phyloP scores from a whole-genome alignment of 202 grass and related monocot genomes.

The Cymbopogon flexuosus region DNA sequence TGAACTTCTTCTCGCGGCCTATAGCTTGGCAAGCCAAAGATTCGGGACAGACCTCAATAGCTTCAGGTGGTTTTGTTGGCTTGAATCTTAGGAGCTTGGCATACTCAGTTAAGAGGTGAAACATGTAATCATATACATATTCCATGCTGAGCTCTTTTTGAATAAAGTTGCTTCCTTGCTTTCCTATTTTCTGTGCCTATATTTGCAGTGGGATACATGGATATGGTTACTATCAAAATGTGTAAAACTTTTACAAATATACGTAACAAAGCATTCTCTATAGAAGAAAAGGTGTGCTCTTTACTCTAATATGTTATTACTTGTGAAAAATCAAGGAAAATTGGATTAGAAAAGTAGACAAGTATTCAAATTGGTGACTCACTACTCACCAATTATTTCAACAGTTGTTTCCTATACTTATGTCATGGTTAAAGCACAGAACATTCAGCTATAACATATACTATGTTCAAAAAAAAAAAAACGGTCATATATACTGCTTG shows the following conservation, averaged over 20 bases:
- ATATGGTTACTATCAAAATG: constrained; percentile 15
- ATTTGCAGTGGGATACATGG: constrained; percentile 6
- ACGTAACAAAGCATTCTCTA: neutral
- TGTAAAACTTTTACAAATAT: neutral
- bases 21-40: constrained; percentile 59
- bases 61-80: constrained; percentile 53
- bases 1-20: constrained; percentile 61
- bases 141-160: constrained; percentile 66
- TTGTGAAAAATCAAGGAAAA: neutral
- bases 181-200: constrained; percentile 86
- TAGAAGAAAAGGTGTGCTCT: neutral
- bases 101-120: constrained; percentile 88
- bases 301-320: constrained; percentile 6
- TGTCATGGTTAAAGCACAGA: neutral
- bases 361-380: neutral
- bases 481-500: neutral
- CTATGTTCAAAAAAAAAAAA: constrained; percentile 10
- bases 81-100: constrained; percentile 87
- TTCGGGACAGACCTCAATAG: constrained; percentile 67
- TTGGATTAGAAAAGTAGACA: neutral
- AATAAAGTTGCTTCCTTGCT: constrained; percentile 66
- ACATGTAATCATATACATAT: constrained; percentile 91
- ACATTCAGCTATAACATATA: constrained; percentile 2
- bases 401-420: neutral
- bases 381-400: neutral